Conservation (phyloP, 2,329 filamentous ascomycete species). For the Kalmusia sp. region DNA sequence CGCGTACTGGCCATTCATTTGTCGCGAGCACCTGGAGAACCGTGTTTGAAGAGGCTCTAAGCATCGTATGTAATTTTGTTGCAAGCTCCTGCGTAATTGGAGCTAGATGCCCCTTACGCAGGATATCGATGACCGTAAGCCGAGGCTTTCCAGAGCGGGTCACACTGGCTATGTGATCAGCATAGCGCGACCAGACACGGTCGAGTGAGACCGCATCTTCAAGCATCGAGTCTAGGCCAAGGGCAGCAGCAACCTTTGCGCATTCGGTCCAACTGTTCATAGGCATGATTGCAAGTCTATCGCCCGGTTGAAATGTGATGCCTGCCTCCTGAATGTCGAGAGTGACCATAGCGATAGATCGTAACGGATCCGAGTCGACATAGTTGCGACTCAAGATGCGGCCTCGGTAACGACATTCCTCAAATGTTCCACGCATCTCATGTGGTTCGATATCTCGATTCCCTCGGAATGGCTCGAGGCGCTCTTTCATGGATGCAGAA, state of each 20-base stretch:
- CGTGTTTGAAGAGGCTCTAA: slow-evolving; percentile 29
- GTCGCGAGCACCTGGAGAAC: slow-evolving; percentile 31
- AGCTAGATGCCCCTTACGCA: slow-evolving; percentile 31
- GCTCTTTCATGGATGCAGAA: slow-evolving; percentile 62
- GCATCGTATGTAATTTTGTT: slow-evolving; percentile 30
- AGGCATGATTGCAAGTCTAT: slow-evolving; percentile 62
- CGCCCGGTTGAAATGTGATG: slow-evolving; percentile 62
- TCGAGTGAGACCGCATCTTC: slow-evolving; percentile 51
- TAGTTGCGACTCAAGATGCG: slow-evolving; percentile 54
- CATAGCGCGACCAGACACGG: slow-evolving; percentile 54
- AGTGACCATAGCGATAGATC: slow-evolving; percentile 59
- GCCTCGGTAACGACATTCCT: slow-evolving; percentile 61
- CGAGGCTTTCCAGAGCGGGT: slow-evolving; percentile 18
- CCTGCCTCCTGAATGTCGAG: slow-evolving; percentile 62
- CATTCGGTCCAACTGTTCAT: slow-evolving; percentile 63
- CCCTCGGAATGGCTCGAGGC: slow-evolving; percentile 59
- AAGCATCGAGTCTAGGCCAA: slow-evolving; percentile 58
- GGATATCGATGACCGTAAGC: slow-evolving; percentile 28
- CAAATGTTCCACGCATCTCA: slow-evolving; percentile 62
- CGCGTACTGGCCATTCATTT: slow-evolving; percentile 33
- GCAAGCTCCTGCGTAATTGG: slow-evolving; percentile 32
- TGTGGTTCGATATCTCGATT: slow-evolving; percentile 58
- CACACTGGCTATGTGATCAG: slow-evolving; percentile 23
- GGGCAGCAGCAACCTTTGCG: slow-evolving; percentile 60
- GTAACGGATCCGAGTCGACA: slow-evolving; percentile 55